phyloP scores from a whole-genome alignment of 108 stramenopile species.

The Cyclotella kingstonii region DNA sequence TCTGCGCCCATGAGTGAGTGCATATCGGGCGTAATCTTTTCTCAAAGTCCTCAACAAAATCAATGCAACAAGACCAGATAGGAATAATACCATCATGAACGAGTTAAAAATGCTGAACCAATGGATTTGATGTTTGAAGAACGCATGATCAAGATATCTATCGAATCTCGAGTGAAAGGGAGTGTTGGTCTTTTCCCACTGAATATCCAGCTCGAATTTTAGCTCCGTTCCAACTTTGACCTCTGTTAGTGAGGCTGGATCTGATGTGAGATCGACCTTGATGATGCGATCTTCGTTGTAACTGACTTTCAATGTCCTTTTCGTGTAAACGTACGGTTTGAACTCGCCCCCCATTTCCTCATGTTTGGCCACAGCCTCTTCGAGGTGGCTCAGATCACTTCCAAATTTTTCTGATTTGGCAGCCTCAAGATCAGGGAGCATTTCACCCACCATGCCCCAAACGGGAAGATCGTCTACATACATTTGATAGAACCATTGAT shows the following conservation, averaged over 20 bases:
- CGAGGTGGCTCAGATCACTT: conserved; percentile 63
- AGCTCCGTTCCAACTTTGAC: conserved; percentile 70
- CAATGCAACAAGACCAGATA: conserved; percentile 94
- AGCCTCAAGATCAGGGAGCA: conserved; percentile 57
- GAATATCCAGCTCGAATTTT: conserved; percentile 75
- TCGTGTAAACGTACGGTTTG: conserved; percentile 87
- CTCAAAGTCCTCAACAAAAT: conserved; percentile 92
- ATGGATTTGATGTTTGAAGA: conserved; percentile 99
- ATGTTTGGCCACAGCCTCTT: conserved; percentile 56
- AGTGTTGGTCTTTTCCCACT: conserved; percentile 68
- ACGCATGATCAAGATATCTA: conserved; percentile 92
- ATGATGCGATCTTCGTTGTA: conserved; percentile 95
- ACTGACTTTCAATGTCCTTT: conserved; percentile 73
- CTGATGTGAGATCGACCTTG: conserved; percentile 90
- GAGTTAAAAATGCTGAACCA: conserved; percentile 99
- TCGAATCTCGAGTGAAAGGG: conserved; percentile 90
- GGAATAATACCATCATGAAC: conserved; percentile 98
- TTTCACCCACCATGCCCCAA: conserved; percentile 97
- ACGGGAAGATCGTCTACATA: conserved; percentile 96
- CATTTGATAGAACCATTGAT: conserved; percentile 97
- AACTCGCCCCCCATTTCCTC: conserved; percentile 46
- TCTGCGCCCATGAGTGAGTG: conserved; percentile 53
- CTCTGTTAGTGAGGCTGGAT: conserved; percentile 69
- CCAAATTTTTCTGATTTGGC: conserved; percentile 43
- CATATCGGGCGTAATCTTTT: conserved; percentile 94